Evolutionary conservation across 768 basidiomycete genomes (phyloP).

Genomic region (Strobilomyces dryophilus): DNA sequence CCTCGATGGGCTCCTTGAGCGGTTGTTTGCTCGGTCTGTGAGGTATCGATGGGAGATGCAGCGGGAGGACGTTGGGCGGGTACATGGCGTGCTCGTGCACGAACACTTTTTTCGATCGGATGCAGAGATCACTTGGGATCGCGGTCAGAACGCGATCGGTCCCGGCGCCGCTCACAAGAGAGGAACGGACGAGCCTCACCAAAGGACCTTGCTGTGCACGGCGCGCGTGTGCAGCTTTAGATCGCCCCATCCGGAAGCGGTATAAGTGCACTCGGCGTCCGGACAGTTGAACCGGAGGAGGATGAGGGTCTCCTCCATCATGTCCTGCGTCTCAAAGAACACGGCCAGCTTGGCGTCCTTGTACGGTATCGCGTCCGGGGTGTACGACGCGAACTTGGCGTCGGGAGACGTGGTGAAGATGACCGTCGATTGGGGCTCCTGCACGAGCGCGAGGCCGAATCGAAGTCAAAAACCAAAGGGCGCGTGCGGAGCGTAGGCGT

Average conservation of each 20-base stretch:
- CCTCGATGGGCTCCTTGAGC: conserved; percentile 57
- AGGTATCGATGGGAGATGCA: conserved; percentile 75
- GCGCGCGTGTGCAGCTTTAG: conserved; percentile 81
- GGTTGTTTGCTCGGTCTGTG: conserved; percentile 37
- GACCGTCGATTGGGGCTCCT: conserved; percentile 73
- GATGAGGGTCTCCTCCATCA: conserved; percentile 93
- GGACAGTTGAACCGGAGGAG: conserved; percentile 95
- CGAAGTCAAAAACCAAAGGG: not conserved
- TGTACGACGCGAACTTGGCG: conserved; percentile 55
- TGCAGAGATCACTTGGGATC: conserved; percentile 75
- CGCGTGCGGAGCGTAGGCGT: not conserved
- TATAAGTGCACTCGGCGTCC: conserved; percentile 75
- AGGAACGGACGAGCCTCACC: conserved; percentile 40
- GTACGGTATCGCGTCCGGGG: conserved; percentile 50
- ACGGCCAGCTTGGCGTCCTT: conserved; percentile 74
- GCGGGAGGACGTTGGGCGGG: conserved; percentile 52
- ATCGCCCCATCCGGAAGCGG: conserved; percentile 85
- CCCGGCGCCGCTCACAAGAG: not conserved
- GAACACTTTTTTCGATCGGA: conserved; percentile 89
- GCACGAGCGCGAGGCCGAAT: not conserved
- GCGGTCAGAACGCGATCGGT: not conserved
- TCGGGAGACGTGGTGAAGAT: conserved; percentile 72
- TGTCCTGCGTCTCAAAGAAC: conserved; percentile 83
- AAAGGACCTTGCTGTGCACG: conserved; percentile 73
- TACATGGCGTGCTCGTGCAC: conserved; percentile 92